Conservation (phyloP, 208 protist genomes). For the Borovskyia barvae region DNA sequence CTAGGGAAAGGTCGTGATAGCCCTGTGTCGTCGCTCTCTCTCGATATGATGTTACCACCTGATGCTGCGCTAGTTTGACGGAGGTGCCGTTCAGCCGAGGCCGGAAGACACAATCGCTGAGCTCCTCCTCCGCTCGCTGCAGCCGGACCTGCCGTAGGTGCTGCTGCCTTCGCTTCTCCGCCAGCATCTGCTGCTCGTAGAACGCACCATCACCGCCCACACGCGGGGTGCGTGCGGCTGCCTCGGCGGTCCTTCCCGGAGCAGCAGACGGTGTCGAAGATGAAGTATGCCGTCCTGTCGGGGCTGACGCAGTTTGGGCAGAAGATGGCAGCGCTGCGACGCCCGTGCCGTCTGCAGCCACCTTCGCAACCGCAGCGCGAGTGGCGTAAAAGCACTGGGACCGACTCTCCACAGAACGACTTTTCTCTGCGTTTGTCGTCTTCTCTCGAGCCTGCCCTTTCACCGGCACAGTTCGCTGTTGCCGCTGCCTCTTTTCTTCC, state of each 20-base stretch:
- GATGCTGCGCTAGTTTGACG: slow-evolving; percentile 16
- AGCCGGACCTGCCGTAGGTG: slow-evolving; percentile 25
- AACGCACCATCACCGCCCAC: slow-evolving; percentile 22
- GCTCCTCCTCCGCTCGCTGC: slow-evolving; percentile 21
- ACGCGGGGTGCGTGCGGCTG: background rate
- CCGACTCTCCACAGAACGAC: no score
- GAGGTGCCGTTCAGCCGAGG: slow-evolving; percentile 27
- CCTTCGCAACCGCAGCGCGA: no score
- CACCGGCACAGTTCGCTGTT: background rate
- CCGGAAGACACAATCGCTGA: slow-evolving; percentile 47
- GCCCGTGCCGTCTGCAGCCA: no score
- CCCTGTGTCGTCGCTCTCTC: background rate
- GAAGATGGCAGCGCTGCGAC: no score
- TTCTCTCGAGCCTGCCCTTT: background rate
- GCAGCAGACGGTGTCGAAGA: background rate
- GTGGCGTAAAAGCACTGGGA: no score
- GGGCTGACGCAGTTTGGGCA: no score
- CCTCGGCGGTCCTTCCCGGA: background rate
- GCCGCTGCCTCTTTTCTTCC: slow-evolving; percentile 2
- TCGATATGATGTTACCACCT: no score
- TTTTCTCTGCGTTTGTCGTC: no score
- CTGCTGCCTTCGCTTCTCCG: slow-evolving; percentile 19
- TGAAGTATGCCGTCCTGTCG: no score
- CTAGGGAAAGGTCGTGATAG: background rate
- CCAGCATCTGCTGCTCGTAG: slow-evolving; percentile 26